A percentile compares a stretch with the other conserved stretches of the same genome.
Conservation (phyloP, 176 grass and related monocot species). For the Oryza australiensis region DNA sequence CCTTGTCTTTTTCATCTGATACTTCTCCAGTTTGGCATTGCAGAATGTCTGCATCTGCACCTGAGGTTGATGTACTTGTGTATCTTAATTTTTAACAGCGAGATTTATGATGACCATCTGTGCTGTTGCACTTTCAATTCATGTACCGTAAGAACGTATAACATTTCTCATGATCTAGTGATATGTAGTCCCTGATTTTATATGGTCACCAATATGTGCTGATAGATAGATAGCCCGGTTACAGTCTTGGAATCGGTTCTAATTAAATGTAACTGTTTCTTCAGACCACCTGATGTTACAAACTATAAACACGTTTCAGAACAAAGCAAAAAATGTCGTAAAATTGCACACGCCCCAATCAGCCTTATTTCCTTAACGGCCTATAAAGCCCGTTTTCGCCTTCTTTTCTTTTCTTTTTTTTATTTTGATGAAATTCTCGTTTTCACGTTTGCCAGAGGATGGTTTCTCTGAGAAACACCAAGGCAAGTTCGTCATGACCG, state of each 20-base stretch:
- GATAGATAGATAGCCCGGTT: not conserved
- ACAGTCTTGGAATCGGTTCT: not conserved
- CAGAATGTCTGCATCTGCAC: not conserved
- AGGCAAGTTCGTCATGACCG: not conserved
- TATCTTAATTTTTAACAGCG: constrained; percentile 27
- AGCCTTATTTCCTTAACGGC: not conserved
- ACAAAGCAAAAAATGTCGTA: not conserved
- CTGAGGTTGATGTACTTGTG: constrained; percentile 6
- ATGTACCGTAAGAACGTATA: constrained; percentile 20
- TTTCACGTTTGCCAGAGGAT: not conserved
- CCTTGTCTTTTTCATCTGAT: not conserved
- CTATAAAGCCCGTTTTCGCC: not conserved
- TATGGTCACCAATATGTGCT: not conserved
- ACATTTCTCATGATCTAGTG: constrained; percentile 22
- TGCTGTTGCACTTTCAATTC: not conserved
- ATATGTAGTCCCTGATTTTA: not conserved
- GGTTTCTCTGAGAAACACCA: not conserved
- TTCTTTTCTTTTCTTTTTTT: not conserved
- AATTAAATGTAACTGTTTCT: not conserved
- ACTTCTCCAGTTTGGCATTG: not conserved
- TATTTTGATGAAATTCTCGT: not conserved
- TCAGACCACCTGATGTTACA: not conserved
- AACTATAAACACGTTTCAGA: not conserved
- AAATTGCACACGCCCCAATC: not conserved
- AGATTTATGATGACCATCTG: not conserved